Evolutionary conservation across 2,329 filamentous ascomycete species (phyloP).

Genomic region (Cucurbitaria berberidis): DNA sequence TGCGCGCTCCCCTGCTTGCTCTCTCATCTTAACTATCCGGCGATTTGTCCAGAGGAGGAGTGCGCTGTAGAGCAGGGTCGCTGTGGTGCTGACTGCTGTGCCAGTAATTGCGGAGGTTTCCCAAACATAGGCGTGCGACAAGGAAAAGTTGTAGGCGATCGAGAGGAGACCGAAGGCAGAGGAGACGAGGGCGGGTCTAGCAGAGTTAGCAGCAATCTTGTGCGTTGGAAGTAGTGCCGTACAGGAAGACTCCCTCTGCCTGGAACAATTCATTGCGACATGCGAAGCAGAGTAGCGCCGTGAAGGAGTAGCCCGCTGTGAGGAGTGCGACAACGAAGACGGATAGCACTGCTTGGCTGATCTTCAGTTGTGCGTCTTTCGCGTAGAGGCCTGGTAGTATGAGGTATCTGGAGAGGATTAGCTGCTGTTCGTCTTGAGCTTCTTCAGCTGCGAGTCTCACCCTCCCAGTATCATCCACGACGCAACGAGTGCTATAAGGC

Average conservation of each 20-base stretch:
- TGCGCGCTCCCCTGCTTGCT: slow-evolving; percentile 22
- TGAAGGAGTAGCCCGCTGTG: slow-evolving; percentile 57
- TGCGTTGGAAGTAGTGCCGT: slow-evolving; percentile 14
- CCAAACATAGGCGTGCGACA: slow-evolving; percentile 51
- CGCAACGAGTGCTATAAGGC: slow-evolving; percentile 51
- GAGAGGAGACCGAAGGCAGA: slow-evolving; percentile 57
- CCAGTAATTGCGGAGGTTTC: slow-evolving; percentile 52
- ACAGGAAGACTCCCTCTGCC: slow-evolving; percentile 56
- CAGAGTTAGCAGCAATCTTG: slow-evolving; percentile 18
- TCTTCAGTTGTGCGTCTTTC: slow-evolving; percentile 45
- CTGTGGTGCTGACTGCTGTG: slow-evolving; percentile 49
- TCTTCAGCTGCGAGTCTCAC: slow-evolving; percentile 36
- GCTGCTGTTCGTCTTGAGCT: slow-evolving; percentile 5
- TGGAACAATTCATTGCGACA: slow-evolving; percentile 56
- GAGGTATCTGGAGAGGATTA: slow-evolving; percentile 50
- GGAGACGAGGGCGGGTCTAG: slow-evolving; percentile 51
- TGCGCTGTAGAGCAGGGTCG: slow-evolving; percentile 51
- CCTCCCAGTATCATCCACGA: slow-evolving; percentile 58
- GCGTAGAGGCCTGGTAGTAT: slow-evolving; percentile 57
- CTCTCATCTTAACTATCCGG: slow-evolving; percentile 44
- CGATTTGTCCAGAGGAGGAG: slow-evolving; percentile 54
- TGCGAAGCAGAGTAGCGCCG: slow-evolving; percentile 55
- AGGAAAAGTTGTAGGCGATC: slow-evolving; percentile 56
- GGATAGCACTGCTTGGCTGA: slow-evolving; percentile 49
- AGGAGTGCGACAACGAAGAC: slow-evolving; percentile 57